phyloP scores from a whole-genome alignment of 306 rosid genomes.

The Castanopsis chinensis region DNA sequence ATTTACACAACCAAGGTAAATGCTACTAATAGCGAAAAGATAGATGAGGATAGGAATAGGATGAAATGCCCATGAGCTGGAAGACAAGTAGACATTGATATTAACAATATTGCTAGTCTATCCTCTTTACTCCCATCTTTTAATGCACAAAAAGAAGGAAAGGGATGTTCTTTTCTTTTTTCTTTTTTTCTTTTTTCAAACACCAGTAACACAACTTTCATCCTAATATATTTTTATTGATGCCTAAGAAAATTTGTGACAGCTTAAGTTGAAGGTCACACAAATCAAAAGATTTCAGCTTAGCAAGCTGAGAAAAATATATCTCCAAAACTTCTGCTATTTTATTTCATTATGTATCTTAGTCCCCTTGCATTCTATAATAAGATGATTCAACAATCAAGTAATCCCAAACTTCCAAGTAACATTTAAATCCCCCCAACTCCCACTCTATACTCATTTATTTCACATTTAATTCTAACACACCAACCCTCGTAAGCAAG shows the following conservation, averaged over 20 bases:
- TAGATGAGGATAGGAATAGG: background rate
- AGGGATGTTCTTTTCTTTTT: background rate
- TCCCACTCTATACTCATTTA: background rate
- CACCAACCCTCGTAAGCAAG: background rate
- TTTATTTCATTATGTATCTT: too few species aligned
- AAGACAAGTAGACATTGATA: background rate
- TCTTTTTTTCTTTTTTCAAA: background rate
- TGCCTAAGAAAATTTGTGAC: too few species aligned
- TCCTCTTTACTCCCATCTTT: background rate
- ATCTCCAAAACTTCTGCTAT: background rate
- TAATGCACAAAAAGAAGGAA: background rate
- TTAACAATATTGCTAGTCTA: background rate
- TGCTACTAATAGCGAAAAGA: background rate
- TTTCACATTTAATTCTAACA: conserved; percentile 13
- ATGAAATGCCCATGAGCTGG: background rate
- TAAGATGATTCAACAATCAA: background rate
- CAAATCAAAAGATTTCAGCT: too few species aligned
- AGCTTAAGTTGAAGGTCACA: too few species aligned
- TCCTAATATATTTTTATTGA: too few species aligned
- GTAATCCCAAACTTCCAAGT: background rate
- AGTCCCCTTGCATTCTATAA: background rate
- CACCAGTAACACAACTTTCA: too few species aligned
- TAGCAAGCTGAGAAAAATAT: background rate
- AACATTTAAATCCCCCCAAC: conserved; percentile 1
- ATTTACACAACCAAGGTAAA: conserved; percentile 16